phyloP scores from a whole-genome alignment of 2,329 filamentous ascomycete species.

The Trichoderma sp. region DNA sequence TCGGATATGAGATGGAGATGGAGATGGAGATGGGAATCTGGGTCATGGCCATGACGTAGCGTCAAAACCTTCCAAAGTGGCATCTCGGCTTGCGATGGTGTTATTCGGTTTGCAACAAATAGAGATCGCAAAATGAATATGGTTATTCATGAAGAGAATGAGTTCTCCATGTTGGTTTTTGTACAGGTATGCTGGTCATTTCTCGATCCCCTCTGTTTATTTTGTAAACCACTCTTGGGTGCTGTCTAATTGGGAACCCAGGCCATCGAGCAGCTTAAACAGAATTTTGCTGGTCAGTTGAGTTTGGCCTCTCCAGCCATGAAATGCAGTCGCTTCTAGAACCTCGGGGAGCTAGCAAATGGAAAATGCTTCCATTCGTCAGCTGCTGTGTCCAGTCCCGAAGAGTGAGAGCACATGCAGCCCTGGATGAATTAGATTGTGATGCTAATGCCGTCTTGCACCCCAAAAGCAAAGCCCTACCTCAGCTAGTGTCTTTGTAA shows the following conservation, averaged over 20 bases:
- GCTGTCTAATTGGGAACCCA: not conserved
- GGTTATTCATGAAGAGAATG: not conserved
- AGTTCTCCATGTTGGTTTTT: too few species aligned
- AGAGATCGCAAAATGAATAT: not conserved
- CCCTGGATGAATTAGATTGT: not conserved
- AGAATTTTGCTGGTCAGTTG: not conserved
- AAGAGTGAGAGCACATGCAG: not conserved
- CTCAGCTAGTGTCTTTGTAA: not conserved
- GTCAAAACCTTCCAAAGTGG: not conserved
- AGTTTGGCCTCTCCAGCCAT: not conserved
- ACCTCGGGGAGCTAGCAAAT: not conserved
- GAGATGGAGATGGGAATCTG: not conserved
- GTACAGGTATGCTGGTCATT: not conserved
- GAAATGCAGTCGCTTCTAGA: not conserved
- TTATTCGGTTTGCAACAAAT: not conserved
- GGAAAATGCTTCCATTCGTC: conserved; percentile 5
- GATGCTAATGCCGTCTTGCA: not conserved
- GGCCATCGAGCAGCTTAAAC: not conserved
- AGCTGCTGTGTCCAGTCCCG: not conserved
- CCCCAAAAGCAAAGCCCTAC: not conserved
- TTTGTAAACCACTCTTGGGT: not conserved
- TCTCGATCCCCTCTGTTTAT: too few species aligned
- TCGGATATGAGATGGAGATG: not conserved
- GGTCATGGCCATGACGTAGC: not conserved
- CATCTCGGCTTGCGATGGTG: not conserved